These are phyloP conservation scores for Hanseniaspora lindneri DNA, from an alignment of 805 yeast genomes.

Conservation along the genomic window DNA sequence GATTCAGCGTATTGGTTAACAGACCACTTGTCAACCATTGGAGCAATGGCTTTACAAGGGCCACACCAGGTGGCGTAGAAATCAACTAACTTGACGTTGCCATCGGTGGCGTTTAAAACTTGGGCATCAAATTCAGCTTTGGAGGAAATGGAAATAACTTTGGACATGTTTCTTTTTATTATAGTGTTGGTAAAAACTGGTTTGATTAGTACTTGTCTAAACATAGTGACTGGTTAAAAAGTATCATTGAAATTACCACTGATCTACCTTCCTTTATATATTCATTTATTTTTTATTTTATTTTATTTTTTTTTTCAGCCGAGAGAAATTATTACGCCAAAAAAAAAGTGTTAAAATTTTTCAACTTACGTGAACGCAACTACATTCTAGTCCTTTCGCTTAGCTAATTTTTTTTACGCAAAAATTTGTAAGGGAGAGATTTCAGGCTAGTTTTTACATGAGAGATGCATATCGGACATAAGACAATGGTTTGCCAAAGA, in stretches of 20 bases:
- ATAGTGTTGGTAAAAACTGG: neutral
- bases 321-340: neutral
- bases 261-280: neutral
- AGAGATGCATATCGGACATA: too few relatives aligned
- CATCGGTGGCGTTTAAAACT: conserved; percentile 6
- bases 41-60: conserved; percentile 65
- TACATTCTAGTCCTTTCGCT: too few relatives aligned
- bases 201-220: neutral
- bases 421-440: too few relatives aligned
- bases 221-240: neutral
- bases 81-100: conserved; percentile 43
- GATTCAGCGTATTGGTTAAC: conserved; percentile 26
- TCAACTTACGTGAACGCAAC: too few relatives aligned
- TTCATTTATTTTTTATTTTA: neutral
- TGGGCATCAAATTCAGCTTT: conserved; percentile 29
- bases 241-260: too few relatives aligned
- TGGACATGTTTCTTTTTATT: conserved; percentile 10
- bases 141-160: conserved; percentile 20
- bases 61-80: conserved; percentile 70
- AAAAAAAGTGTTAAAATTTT: neutral
- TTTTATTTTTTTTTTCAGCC: neutral
- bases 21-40: conserved; percentile 37
- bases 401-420: too few relatives aligned
- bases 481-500: too few relatives aligned
- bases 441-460: too few relatives aligned